Base-by-base conservation (phyloP, 306 rosid species). In the Hippophae rhamnoides region DNA sequence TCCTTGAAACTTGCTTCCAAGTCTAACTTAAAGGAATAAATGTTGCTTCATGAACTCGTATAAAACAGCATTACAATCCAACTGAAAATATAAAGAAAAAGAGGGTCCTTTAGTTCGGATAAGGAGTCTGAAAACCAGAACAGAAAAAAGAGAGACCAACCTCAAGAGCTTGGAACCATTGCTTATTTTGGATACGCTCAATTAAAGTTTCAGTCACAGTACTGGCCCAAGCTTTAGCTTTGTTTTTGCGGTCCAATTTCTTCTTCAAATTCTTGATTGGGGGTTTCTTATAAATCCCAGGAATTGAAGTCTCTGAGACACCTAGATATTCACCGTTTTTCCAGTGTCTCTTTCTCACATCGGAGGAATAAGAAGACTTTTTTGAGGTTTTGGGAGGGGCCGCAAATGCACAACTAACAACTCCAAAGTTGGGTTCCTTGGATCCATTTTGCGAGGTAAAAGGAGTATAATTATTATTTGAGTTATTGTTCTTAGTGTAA, bases 141-240 rank as follows among this genome's bases (percentile, higher is more conserved):
- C 7, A 48, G 6, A 41, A 50, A n/a, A 56, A 23, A 25, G 13
- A 2, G 52, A 13, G 48, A 26, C 41, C 3, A 14, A 86, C 99
- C 99, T 93, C 72, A 41, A 93, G 89, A n/a, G 99, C 95, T 75
- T 82, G 95, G 65, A 81, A 74, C 99, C 99, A 93, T n/a, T 82
- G 88, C 61, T 88, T 93, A 47, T 88, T 93, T 13, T 79, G 72
- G 56, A 93, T 72, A 55, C 67, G 69, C 41, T 86, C 88, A 1
- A 78, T 78, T 51, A 93, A 74, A 76, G 89, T 69, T 72, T 93
- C 97, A 5, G 99, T 86, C 66, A 93, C 97, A 66, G 99, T 93
- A 72, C 67, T 83, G 70, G 58, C 97, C 99, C 94, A 93, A 1
- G 90, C 97, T 63, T 88, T 93, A 40, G 99, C 97, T 25, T 77